Base-by-base conservation (phyloP, 192 early-diverging fungal species). In the Oehlia diaphana region DNA sequence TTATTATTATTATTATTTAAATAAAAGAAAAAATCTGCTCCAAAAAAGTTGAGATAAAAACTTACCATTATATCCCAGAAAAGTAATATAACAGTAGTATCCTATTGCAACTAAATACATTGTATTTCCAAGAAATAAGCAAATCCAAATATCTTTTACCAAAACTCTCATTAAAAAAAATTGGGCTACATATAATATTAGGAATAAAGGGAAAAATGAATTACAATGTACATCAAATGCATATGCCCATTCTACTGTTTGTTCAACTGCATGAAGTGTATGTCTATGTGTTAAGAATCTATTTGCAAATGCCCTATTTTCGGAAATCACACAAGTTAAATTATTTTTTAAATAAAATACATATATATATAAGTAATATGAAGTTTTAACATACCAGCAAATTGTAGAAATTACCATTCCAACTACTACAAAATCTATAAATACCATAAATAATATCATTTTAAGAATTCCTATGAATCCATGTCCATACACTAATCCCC, bases 201-300 rank as follows among this genome's bases (percentile, higher is more conserved):
- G 86, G 76, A 94, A 98, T 73, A 95, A 89, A 26, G 94, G 93
- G 80, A 97, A 96, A 81, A 98, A 99, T 31, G 96, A 86, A 83
- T 99, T 99, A 87, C 96, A 98, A 79, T 99, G 97, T 14, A 99
- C 95, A 84, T 99, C 97, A 80, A 98, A 96, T 62, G 93, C 93
- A 81, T 98, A 99, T 62, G 92, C 92, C 96, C 96, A 99, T 85
- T 99, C 97, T 26, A 97, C 95, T 66, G 84, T 89, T 81, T 98
- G 96, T 61, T 95, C 93, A 9, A 90, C 90, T 8, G 94, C 88
- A 80, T 98, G 95, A 1, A 85, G 72, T 73, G 88, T 90, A 79
- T 82, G 89, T 79, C 90, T 92, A 78, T 92, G 93, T 66, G 92
- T 79, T 58, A 99, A 88, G 72, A 95, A 95, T 35, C 89, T 87